phyloP scores from a whole-genome alignment of 2,329 filamentous ascomycete genomes.

The Monosporascus sp. region DNA sequence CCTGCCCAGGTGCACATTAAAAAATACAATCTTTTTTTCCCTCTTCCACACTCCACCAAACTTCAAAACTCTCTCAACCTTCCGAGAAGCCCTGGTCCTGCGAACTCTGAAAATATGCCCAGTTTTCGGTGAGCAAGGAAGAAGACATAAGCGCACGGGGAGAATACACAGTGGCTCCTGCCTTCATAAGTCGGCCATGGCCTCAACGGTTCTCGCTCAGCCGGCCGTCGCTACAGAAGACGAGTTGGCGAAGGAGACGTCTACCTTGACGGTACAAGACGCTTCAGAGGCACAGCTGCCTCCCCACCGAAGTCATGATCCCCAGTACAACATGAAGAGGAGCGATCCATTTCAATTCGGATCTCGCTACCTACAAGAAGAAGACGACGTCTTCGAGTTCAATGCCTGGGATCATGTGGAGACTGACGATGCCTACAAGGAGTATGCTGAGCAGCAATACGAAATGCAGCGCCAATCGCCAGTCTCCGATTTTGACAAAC shows the following conservation, averaged over 20 bases:
- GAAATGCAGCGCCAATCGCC: constrained; percentile 77
- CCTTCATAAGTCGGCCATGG: constrained; percentile 14
- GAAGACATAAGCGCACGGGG: constrained; percentile 1
- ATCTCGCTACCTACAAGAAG: constrained; percentile 74
- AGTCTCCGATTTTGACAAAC: constrained; percentile 89
- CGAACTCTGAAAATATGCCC: not conserved
- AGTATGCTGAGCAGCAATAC: constrained; percentile 81
- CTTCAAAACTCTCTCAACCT: not conserved
- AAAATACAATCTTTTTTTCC: not conserved
- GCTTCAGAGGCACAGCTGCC: constrained; percentile 31
- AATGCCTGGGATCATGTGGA: constrained; percentile 99
- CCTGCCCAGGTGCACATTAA: not conserved
- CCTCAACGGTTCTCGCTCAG: constrained; percentile 7
- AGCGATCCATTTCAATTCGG: constrained; percentile 95
- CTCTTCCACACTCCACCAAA: not conserved
- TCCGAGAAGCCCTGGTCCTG: constrained; percentile 15
- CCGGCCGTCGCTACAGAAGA: constrained; percentile 16
- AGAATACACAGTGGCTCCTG: not conserved
- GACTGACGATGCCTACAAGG: constrained; percentile 81
- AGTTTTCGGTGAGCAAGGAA: constrained; percentile 8
- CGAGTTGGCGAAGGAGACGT: constrained; percentile 20
- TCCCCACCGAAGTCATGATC: constrained; percentile 65
- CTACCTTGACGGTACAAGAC: constrained; percentile 22
- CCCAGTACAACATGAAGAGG: constrained; percentile 72
- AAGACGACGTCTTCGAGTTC: constrained; percentile 91